Evolutionary conservation across 352 stramenopile species (phyloP), one percentile per base, ranked within the genome.

Genomic region (Phytopythium oedochilum): DNA sequence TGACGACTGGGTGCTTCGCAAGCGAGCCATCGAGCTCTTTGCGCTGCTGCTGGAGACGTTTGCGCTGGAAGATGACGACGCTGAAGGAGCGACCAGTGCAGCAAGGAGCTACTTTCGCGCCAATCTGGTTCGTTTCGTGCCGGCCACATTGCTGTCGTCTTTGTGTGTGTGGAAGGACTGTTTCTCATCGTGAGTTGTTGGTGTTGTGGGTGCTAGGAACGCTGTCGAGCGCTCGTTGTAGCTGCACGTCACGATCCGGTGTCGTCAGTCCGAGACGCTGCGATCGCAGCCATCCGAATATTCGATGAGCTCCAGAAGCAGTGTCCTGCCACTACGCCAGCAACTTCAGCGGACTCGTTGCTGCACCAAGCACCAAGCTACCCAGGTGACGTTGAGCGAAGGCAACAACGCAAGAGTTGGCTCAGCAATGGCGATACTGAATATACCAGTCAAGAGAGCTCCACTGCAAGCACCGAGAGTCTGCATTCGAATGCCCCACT

Each of bases 1-100:
- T 20, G 68, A 83, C 10, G 66, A 85, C 55, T 89, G 78, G 78
- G 20, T 81, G 35, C 44, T 84, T 22, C 69, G 78, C 2, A 80
- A 81, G 39, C 71, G 78, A 18, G 75, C 60, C 11, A 55, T 87
- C 4, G 75, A 87, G 22, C 58, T 89, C 6, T 60, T 89, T 22
- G 61, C 68, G 10, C 49, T 81, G 18, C 22, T 89, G 2, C 55
- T 89, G 8, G 67, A 83, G 15, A 45, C 59, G 18, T 86, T 84
- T 45, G 64, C 52, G 3, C 42, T 79, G 32, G 65, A 71, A 32
- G 59, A 73, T 3, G 51, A 25, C 32, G 28, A 9, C n/a, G 20
- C 38, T 26, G 38, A 25, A 31, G 63, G 55, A 1, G 57, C 38
- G 10, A 45, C 38, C 51, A 59, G 59, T 60, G 57, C 53, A 12